Evolutionary conservation across 768 basidiomycete species (phyloP).

Genomic region (Porphyrellus cyaneotinctus): DNA sequence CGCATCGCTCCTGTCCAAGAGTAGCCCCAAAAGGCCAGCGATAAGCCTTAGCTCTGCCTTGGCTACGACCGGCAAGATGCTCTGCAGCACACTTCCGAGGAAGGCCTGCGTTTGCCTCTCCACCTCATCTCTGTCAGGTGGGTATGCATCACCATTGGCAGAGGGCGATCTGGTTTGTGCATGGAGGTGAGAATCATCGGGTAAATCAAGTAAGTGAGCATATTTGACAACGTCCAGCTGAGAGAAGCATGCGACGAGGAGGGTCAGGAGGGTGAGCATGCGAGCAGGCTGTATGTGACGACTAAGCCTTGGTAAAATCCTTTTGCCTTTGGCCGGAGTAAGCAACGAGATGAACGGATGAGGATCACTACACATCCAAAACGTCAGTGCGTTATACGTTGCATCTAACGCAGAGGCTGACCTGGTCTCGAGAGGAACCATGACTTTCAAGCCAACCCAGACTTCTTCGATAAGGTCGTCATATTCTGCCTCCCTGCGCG

Average conservation of each 20-base stretch:
- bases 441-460: slow-evolving; percentile 81
- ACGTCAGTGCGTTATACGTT: not conserved
- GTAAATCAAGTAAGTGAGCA: slow-evolving; percentile 65
- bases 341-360: slow-evolving; percentile 96
- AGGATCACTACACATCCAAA: slow-evolving; percentile 57
- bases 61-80: slow-evolving; percentile 77
- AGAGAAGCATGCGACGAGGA: slow-evolving; percentile 90
- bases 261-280: slow-evolving; percentile 83
- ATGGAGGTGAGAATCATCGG: slow-evolving; percentile 49
- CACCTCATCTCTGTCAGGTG: slow-evolving; percentile 55
- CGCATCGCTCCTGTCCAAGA: slow-evolving; percentile 77
- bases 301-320: slow-evolving; percentile 81
- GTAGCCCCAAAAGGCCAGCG: slow-evolving; percentile 78
- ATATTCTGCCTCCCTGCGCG: slow-evolving; percentile 55
- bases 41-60: slow-evolving; percentile 77
- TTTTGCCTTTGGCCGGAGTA: slow-evolving; percentile 86
- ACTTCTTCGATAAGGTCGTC: slow-evolving; percentile 59
- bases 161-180: slow-evolving; percentile 18
- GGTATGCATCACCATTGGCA: slow-evolving; percentile 10
- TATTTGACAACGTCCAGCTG: slow-evolving; percentile 89
- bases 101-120: slow-evolving; percentile 92
- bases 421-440: slow-evolving; percentile 93
- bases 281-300: slow-evolving; percentile 76
- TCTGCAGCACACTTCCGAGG: slow-evolving; percentile 79
- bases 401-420: slow-evolving; percentile 28